phyloP scores from a whole-genome alignment of 495 filamentous ascomycete genomes.

The Neurospora sp. region DNA sequence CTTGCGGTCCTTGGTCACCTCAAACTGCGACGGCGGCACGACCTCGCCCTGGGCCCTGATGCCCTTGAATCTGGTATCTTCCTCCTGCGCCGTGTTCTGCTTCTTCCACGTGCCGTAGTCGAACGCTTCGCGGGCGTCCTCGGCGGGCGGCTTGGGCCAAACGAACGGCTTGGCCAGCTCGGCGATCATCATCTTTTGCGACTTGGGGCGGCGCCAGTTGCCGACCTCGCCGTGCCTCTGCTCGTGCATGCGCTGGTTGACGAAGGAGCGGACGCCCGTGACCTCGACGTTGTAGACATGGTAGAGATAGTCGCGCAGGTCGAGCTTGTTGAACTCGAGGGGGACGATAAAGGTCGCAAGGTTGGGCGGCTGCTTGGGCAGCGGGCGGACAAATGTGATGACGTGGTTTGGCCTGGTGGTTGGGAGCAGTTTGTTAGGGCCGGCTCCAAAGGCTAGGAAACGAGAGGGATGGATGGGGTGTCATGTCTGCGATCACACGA shows the following conservation, averaged over 20 bases:
- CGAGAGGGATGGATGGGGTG: not conserved
- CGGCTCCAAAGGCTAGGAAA: not conserved
- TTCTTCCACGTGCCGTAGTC: slow-evolving; percentile 20
- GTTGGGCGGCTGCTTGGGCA: slow-evolving; percentile 57
- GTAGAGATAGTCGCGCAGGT: slow-evolving; percentile 80
- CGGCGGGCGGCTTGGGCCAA: slow-evolving; percentile 57
- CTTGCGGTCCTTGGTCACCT: slow-evolving; percentile 9
- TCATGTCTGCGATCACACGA: not conserved
- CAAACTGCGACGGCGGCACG: slow-evolving; percentile 7
- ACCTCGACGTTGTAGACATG: slow-evolving; percentile 61
- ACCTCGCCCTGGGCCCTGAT: slow-evolving; percentile 13
- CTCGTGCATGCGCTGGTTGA: slow-evolving; percentile 56
- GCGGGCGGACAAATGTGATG: slow-evolving; percentile 60
- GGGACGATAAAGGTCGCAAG: slow-evolving; percentile 80
- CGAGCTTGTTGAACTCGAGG: slow-evolving; percentile 81
- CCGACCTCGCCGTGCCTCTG: slow-evolving; percentile 35
- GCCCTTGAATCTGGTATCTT: slow-evolving; percentile 27
- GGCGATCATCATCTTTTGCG: slow-evolving; percentile 83
- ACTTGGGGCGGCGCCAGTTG: slow-evolving; percentile 46
- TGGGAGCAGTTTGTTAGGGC: not conserved
- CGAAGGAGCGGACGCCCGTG: slow-evolving; percentile 62
- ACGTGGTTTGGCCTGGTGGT: slow-evolving; percentile 61
- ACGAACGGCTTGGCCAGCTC: slow-evolving; percentile 76
- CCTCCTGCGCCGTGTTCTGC: slow-evolving; percentile 27
- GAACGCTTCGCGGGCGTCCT: slow-evolving; percentile 35